These are phyloP conservation scores for Ceratocystis colombiana DNA, from an alignment of 2,329 filamentous ascomycete species.

Conservation along the genomic window DNA sequence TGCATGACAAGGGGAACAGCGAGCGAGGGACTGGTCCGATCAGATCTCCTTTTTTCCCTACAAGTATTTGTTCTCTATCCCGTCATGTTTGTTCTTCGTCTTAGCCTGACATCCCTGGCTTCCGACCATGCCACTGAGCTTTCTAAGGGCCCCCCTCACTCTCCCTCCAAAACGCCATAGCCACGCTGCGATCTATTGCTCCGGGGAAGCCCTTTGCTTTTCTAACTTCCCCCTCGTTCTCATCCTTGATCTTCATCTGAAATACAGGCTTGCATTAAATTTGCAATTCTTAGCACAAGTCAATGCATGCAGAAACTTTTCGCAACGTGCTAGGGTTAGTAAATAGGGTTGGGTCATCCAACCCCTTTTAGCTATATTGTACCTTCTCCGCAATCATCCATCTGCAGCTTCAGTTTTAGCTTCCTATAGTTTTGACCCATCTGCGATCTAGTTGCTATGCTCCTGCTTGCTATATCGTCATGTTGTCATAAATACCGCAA, in stretches of 20 bases:
- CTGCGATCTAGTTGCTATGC: background rate
- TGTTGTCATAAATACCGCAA: conserved; percentile 5
- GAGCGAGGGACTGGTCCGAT: too few relatives aligned
- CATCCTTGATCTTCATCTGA: background rate
- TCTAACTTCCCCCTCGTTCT: background rate
- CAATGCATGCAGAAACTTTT: background rate
- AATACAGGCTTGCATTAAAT: background rate
- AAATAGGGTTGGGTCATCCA: background rate
- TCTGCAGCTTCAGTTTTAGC: background rate
- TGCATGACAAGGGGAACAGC: conserved; percentile 10
- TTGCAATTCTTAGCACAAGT: background rate
- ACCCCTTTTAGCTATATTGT: background rate
- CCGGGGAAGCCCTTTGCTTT: background rate
- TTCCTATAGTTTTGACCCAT: background rate
- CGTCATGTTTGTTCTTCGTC: too few relatives aligned
- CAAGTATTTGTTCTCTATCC: too few relatives aligned
- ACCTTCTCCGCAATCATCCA: background rate
- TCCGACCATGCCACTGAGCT: background rate
- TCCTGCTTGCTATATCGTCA: background rate
- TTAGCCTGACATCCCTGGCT: background rate
- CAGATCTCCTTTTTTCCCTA: too few relatives aligned
- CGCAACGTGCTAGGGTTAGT: background rate
- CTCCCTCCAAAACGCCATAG: background rate
- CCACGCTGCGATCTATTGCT: background rate
- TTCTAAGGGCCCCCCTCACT: background rate